phyloP scores from a whole-genome alignment of 768 basidiomycete species.

The Daedaleopsis sinensis region DNA sequence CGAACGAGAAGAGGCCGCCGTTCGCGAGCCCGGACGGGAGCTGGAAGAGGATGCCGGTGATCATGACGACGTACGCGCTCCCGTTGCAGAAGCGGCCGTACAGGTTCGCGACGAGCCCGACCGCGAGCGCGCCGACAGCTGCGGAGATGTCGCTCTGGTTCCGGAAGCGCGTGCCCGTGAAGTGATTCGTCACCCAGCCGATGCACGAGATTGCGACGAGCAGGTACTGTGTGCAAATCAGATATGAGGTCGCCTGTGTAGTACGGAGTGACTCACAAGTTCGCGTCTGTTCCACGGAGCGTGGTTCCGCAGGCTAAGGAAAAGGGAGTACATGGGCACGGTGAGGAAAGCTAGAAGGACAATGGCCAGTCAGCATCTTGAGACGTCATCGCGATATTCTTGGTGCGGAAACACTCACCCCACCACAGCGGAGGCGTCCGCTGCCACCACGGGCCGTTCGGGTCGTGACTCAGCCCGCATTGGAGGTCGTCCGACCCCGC shows the following conservation, averaged over 20 bases:
- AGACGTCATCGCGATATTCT: not conserved
- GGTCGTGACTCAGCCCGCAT: slow-evolving; percentile 59
- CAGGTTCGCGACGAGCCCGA: slow-evolving; percentile 77
- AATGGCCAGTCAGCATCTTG: not conserved
- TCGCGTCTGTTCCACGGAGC: slow-evolving; percentile 61
- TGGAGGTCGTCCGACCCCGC: slow-evolving; percentile 59
- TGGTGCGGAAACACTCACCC: slow-evolving; percentile 47
- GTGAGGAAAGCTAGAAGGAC: slow-evolving; percentile 58
- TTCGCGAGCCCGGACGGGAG: slow-evolving; percentile 81
- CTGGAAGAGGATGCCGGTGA: slow-evolving; percentile 84
- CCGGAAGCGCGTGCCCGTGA: slow-evolving; percentile 59
- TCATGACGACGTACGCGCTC: slow-evolving; percentile 82
- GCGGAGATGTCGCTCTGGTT: slow-evolving; percentile 78
- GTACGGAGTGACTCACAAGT: slow-evolving; percentile 41
- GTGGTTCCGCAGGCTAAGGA: slow-evolving; percentile 66
- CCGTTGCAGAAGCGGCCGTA: slow-evolving; percentile 76
- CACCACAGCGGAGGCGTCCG: slow-evolving; percentile 69
- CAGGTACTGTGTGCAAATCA: slow-evolving; percentile 37
- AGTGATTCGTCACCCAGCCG: slow-evolving; percentile 83
- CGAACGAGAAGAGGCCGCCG: slow-evolving; percentile 78
- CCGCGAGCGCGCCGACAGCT: slow-evolving; percentile 80
- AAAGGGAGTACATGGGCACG: slow-evolving; percentile 70
- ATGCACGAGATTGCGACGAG: slow-evolving; percentile 62
- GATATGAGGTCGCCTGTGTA: too few species aligned
- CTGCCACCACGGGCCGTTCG: slow-evolving; percentile 72